Evolutionary conservation across 257 asterid genomes (phyloP), one percentile per base, ranked within the genome.

Genomic region (Handroanthus guayacan): DNA sequence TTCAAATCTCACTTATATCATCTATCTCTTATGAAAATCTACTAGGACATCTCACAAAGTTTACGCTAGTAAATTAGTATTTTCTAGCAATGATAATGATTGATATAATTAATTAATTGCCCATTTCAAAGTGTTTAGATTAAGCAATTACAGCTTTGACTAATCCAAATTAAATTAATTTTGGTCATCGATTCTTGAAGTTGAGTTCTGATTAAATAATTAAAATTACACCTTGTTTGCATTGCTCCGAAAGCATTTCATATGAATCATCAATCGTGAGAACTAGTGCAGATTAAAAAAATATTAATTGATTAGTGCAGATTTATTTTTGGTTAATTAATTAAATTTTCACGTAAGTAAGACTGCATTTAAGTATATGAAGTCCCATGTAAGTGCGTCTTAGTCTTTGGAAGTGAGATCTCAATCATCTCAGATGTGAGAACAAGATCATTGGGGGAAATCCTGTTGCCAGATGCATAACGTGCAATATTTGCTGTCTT

Each of bases 251-350:
- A 25, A 25, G 31, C 31, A 25, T 25, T 25, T 25, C 1, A 25
- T 25, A 25, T 25, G 45, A 41, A 41, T 41, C 8, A 56, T 43
- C 11, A 58, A 31, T 76, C 75, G 71, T 76, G 80, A 47, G 75
- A 77, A 25, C 3, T 62, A n/a, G 48, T 68, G 75, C 70, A 6
- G 25, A 48, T 25, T 67, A 57, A 56, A 76, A 43, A 10, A 16
- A 11, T 44, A 17, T 8, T 8, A 14, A n/a, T 44, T 12, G 13
- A 11, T 25, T 39, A 5, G 76, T 58, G 13, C 41, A 25, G 50
- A 43, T 9, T 44, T 43, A 43, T 31, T 18, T 13, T 12, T 58
- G 58, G 45, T 37, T 25, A 37, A 31, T 45, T 14, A 60, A 25
- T 58, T 39, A 18, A 31, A 37, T 38, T 9, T 71, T 12, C 3